phyloP scores from a whole-genome alignment of 1,139 yeast genomes.

The Geotrichum europaeum region DNA sequence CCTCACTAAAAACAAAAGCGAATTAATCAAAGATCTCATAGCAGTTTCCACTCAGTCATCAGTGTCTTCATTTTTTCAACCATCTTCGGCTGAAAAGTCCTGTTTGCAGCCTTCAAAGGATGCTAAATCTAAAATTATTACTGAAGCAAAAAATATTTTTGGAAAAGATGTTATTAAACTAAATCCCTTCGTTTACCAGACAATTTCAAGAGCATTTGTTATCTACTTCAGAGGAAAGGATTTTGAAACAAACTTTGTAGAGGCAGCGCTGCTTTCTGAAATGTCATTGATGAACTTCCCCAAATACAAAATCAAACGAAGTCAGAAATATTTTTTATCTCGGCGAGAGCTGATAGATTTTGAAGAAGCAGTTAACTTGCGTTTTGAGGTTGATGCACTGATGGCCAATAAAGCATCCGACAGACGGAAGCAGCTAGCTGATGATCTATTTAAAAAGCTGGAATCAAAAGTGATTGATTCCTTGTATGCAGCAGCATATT shows the following conservation, averaged over 20 bases:
- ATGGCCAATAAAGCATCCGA: slow-evolving; percentile 16
- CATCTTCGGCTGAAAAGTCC: background rate
- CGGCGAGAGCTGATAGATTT: slow-evolving; percentile 11
- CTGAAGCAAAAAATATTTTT: slow-evolving; percentile 6
- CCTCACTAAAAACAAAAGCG: background rate
- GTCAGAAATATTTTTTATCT: slow-evolving; percentile 19
- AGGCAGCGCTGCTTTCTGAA: slow-evolving; percentile 18
- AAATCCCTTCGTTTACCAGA: slow-evolving; percentile 11
- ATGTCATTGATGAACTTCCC: slow-evolving; percentile 20
- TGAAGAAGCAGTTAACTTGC: slow-evolving; percentile 14
- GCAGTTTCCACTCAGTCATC: slow-evolving; percentile 7
- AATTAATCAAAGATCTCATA: slow-evolving; percentile 3
- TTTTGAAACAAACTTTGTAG: slow-evolving; percentile 17
- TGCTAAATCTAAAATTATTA: slow-evolving; percentile 6
- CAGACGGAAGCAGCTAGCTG: slow-evolving; percentile 10
- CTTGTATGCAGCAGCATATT: slow-evolving; percentile 15
- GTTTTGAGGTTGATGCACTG: slow-evolving; percentile 5
- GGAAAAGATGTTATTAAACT: slow-evolving; percentile 11
- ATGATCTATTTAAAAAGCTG: slow-evolving; percentile 1
- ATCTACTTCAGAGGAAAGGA: slow-evolving; percentile 17
- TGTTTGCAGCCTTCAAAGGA: slow-evolving; percentile 7
- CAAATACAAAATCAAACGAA: slow-evolving; percentile 15
- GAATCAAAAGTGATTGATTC: background rate
- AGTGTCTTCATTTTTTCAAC: slow-evolving; percentile 3
- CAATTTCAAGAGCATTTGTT: slow-evolving; percentile 12